Evolutionary conservation across 2,329 filamentous ascomycete species (phyloP).

Genomic region (Fusarium sublunatum): DNA sequence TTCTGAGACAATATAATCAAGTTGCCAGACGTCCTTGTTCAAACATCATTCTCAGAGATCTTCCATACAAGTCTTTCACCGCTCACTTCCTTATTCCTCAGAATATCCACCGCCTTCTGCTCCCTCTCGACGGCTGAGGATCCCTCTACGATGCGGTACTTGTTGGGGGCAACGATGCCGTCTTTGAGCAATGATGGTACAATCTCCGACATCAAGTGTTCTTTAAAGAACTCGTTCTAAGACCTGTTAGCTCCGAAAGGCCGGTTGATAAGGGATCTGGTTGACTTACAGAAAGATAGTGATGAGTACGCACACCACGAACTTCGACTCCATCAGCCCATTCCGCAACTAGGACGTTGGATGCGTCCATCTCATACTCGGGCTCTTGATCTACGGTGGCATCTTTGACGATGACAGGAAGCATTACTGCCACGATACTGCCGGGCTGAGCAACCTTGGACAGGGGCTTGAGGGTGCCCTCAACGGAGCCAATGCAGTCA

Average conservation of each 20-base stretch:
- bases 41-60: constrained; percentile 31
- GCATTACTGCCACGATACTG: constrained; percentile 65
- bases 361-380: constrained; percentile 65
- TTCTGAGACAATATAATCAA: neutral
- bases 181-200: constrained; percentile 60
- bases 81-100: constrained; percentile 54
- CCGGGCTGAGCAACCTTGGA: constrained; percentile 61
- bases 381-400: constrained; percentile 60
- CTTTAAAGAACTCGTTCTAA: constrained; percentile 66
- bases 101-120: constrained; percentile 51
- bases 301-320: constrained; percentile 60
- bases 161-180: constrained; percentile 56
- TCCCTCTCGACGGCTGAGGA: constrained; percentile 53
- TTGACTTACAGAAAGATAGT: constrained; percentile 44
- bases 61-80: constrained; percentile 57
- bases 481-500: constrained; percentile 66
- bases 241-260: constrained; percentile 5
- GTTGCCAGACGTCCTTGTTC: neutral
- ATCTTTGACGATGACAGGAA: constrained; percentile 69
- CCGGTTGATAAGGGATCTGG: neutral
- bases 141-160: constrained; percentile 56
- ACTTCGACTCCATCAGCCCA: constrained; percentile 66
- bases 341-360: constrained; percentile 50
- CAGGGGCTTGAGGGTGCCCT: constrained; percentile 61
- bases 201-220: constrained; percentile 65